These are phyloP conservation scores for Alnus rubra DNA, from an alignment of 306 rosid species.

Conservation along the genomic window DNA sequence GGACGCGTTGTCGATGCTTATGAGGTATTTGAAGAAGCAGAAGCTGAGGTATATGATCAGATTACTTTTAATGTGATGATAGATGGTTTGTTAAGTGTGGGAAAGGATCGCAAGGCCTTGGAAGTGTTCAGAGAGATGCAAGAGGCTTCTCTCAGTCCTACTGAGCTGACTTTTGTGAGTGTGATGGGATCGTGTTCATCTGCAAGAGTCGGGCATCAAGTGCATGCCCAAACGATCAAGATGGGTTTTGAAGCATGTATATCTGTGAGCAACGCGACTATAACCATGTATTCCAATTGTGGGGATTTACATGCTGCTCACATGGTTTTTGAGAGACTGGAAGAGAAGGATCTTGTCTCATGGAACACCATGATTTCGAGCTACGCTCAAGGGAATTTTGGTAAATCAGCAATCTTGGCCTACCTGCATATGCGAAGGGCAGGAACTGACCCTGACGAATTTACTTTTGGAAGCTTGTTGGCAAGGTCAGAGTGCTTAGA, in stretches of 20 bases:
- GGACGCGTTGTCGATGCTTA: conserved; percentile 46
- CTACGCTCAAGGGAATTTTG: conserved; percentile 46
- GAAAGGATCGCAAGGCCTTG: conserved; percentile 57
- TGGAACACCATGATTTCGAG: conserved; percentile 74
- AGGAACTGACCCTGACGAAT: conserved; percentile 61
- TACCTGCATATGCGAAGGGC: conserved; percentile 56
- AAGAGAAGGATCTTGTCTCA: conserved; percentile 62
- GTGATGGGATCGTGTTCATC: conserved; percentile 66
- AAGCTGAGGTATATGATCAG: conserved; percentile 38
- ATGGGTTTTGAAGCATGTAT: conserved; percentile 54
- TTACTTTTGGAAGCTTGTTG: conserved; percentile 71
- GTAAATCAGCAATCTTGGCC: conserved; percentile 44
- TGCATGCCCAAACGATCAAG: conserved; percentile 57
- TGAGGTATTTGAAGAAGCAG: conserved; percentile 57
- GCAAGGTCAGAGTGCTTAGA: conserved; percentile 43
- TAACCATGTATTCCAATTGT: conserved; percentile 72
- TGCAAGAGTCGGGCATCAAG: conserved; percentile 48
- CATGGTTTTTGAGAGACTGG: conserved; percentile 51
- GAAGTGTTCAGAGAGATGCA: conserved; percentile 58
- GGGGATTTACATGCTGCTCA: conserved; percentile 51
- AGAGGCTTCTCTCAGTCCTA: conserved; percentile 38
- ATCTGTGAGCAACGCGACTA: conserved; percentile 63
- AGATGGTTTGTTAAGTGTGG: conserved; percentile 57
- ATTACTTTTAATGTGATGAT: conserved; percentile 75
- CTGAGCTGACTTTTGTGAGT: conserved; percentile 72